Evolutionary conservation across 768 basidiomycete species (phyloP), one percentile per base, ranked within the genome.

Genomic region (Suillus paluster): DNA sequence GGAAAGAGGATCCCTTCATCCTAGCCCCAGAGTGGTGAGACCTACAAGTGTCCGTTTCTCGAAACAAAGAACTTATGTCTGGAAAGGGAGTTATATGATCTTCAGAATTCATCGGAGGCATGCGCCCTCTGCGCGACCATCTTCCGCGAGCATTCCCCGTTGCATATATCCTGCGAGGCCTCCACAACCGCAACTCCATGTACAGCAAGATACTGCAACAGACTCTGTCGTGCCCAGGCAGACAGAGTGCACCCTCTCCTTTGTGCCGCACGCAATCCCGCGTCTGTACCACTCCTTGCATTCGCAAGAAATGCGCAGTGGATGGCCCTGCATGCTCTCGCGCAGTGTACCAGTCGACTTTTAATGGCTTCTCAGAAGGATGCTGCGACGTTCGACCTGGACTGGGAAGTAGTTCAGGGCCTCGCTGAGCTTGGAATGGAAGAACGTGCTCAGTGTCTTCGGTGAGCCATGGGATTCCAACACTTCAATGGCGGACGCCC

Each of bases 1-100:
- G 94, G 92, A 89, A 86, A 62, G 94, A 96, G 70, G 90, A 93
- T 68, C 92, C 91, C 1, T 93, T 89, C 69, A 74, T 89, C 49
- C 75, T 92, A 23, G 89, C 90, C n/a, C 87, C 91, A n/a, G 89
- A 91, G 76, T 91, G 88, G 90, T 91, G 71, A 63, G 79, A 68
- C n/a, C 4, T 19, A 54, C 38, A n/a, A n/a, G n/a, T n/a, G 27
- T 15, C 25, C 11, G 7, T 33, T 17, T 1, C 15, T 64, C 6
- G 56, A 9, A 15, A 15, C 17, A 9, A 21, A 42, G 64, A 50
- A 23, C 33, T 60, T 45, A 27, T 50, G 44, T 4, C 9, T 64
- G 54, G 58, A 46, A 69, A 94, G 93, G 89, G 86, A 89, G n/a
- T 82, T 95, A 42, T 91, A 87, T 68, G 87, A 92, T 64, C 72